Evolutionary conservation across 2,329 filamentous ascomycete genomes (phyloP), one percentile per base, ranked within the genome.

Genomic region (Colletotrichum trifolii): DNA sequence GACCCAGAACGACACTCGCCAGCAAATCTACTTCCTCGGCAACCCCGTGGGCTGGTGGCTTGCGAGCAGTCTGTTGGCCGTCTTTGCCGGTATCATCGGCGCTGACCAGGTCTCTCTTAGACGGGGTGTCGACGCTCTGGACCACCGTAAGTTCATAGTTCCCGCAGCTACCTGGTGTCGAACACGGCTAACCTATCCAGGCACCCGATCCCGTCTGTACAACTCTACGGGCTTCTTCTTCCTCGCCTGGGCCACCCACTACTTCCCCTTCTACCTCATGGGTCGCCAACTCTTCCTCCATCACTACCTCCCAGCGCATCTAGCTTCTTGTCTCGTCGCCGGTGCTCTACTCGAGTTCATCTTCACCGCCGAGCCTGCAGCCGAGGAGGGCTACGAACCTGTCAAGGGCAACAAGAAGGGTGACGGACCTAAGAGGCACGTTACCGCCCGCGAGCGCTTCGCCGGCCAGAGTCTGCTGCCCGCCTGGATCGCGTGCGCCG

Each of bases 141-240:
- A 98, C 79, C 89, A 90, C 76, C 93, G 95, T 96, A 86, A 90
- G 94, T 91, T 9, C 25, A 25, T 25, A 25, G 25, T 25, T 4
- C 25, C 13, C 15, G 7, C 10, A 35, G 55, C 4, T 45, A 12
- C 11, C 35, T 33, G 35, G 13, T 46, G 6, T 54, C 2, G 13
- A 50, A 17, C 8, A 42, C 42, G 66, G 59, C 75, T 82, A 74
- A 82, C 73, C 50, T 60, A 52, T 66, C 53, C 74, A 91, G 94
- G 94, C 70, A 94, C 96, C 36, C 94, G 96, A 69, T 94, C 92
- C 33, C 94, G 94, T 69, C 86, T 99, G 54, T 99, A 99, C 82
- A 98, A 98, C 85, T 97, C 94, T 59, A 98, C 96, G 1, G 96
- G 96, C 33, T 99, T 99, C 87, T 96, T 99, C 84, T 98, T 97